phyloP scores from a whole-genome alignment of 441 rosid species.

The Erysimum cheiri region DNA sequence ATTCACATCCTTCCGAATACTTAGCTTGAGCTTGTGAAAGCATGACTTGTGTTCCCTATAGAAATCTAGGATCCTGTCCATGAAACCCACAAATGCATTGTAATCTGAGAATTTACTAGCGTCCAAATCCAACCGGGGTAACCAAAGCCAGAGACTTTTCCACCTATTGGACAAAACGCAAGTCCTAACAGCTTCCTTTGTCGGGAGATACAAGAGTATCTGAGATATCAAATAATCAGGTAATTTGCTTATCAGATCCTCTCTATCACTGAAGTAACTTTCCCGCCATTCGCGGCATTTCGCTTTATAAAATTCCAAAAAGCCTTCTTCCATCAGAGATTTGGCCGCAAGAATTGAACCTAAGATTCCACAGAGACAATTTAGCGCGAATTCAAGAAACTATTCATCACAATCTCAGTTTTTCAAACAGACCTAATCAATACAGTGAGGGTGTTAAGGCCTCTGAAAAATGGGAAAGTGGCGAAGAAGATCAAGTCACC shows the following conservation, averaged over 20 bases:
- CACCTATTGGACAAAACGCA: constrained; percentile 11
- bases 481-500: no score
- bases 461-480: no score
- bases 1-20: background rate
- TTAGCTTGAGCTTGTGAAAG: background rate
- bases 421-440: no score
- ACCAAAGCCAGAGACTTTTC: constrained; percentile 3
- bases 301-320: background rate
- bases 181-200: constrained; percentile 17
- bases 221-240: constrained; percentile 4
- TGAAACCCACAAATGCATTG: constrained; percentile 7
- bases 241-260: constrained; percentile 8
- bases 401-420: no score
- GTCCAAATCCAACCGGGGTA: background rate
- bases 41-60: constrained; percentile 8
- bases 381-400: no score
- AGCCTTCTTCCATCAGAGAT: no score
- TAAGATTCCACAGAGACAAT: no score
- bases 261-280: background rate
- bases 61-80: constrained; percentile 1
- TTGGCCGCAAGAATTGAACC: no score
- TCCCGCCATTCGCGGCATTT: background rate
- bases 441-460: no score
- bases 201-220: constrained; percentile 20
- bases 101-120: background rate